phyloP scores from a whole-genome alignment of 257 asterid species.

The Solanum chilense region DNA sequence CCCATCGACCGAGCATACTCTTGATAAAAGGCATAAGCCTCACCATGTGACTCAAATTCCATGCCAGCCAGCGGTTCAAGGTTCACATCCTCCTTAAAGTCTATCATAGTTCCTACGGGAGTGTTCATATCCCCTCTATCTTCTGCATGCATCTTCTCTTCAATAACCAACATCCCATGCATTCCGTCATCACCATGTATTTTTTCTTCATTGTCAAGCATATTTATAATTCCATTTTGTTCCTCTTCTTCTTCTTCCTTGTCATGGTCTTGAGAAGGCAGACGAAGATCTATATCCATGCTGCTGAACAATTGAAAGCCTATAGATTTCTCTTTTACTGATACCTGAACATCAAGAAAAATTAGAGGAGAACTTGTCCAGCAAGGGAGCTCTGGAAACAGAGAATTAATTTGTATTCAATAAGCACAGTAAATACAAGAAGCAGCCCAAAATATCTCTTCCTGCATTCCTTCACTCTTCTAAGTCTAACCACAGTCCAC shows the following conservation, averaged over 20 bases:
- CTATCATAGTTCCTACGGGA: constrained; percentile 35
- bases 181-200: constrained; percentile 43
- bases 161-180: constrained; percentile 38
- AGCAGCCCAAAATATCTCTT: neutral
- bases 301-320: neutral
- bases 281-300: constrained; percentile 92
- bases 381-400: neutral
- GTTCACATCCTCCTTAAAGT: constrained; percentile 58
- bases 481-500: neutral
- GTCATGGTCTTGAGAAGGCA: constrained; percentile 81
- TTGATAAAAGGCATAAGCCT: constrained; percentile 89
- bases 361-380: neutral
- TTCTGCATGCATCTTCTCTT: constrained; percentile 43
- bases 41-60: constrained; percentile 96
- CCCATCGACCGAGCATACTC: constrained; percentile 94
- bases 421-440: neutral
- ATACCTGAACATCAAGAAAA: neutral
- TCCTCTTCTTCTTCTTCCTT: constrained; percentile 43
- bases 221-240: constrained; percentile 41
- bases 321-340: neutral
- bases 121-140: constrained; percentile 48
- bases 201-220: constrained; percentile 67
- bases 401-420: neutral
- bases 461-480: neutral
- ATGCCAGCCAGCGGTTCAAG: constrained; percentile 97